Conservation (phyloP, 305 asterid genomes). For the Fraxinus nigra region DNA sequence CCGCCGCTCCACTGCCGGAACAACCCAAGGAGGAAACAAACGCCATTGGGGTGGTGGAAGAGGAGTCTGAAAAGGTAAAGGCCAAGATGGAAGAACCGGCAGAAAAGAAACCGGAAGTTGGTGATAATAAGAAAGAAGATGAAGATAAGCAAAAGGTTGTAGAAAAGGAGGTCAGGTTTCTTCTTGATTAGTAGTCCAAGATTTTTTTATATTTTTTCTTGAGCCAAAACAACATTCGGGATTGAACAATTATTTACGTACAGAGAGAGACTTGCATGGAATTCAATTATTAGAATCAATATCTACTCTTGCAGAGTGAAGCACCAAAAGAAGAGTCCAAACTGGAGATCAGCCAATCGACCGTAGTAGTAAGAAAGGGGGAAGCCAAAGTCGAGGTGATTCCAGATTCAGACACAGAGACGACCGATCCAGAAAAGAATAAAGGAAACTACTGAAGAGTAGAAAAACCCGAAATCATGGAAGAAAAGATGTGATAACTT, state of each 20-base stretch:
- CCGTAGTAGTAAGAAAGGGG: background rate
- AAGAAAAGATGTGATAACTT: slow-evolving; percentile 9
- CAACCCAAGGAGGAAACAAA: slow-evolving; percentile 40
- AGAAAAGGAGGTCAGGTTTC: slow-evolving; percentile 17
- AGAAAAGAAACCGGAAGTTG: slow-evolving; percentile 24
- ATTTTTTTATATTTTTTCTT: background rate
- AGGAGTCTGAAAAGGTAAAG: background rate
- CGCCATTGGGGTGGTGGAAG: slow-evolving; percentile 18
- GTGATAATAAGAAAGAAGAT: slow-evolving; percentile 18
- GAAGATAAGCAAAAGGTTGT: slow-evolving; percentile 20
- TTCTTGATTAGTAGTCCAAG: background rate
- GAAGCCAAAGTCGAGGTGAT: background rate
- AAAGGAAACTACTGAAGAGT: slow-evolving; percentile 3
- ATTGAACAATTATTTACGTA: background rate
- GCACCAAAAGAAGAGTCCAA: slow-evolving; percentile 22
- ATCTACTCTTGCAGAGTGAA: slow-evolving; percentile 22
- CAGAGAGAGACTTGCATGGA: background rate
- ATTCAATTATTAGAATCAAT: background rate
- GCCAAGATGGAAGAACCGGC: background rate
- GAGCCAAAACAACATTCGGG: background rate
- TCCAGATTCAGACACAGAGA: background rate
- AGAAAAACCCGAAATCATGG: slow-evolving; percentile 15
- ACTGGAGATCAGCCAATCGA: slow-evolving; percentile 1
- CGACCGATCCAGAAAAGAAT: background rate
- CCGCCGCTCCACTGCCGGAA: slow-evolving; percentile 41